phyloP scores from a whole-genome alignment of 106 monocot species.

The Phalaenopsis equestris region DNA sequence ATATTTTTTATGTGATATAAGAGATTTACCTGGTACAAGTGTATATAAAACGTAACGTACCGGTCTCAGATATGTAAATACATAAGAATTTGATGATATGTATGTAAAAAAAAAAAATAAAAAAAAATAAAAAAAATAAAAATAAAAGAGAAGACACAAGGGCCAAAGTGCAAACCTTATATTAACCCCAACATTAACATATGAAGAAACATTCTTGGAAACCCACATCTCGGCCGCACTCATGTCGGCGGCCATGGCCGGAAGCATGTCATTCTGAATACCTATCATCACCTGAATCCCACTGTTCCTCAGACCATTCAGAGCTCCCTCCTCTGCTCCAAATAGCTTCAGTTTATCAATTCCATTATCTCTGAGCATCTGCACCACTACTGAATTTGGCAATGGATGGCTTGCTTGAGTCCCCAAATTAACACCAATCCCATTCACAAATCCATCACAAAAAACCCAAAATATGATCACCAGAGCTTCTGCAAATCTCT shows the following conservation, averaged over 20 bases:
- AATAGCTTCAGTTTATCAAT: constrained; percentile 74
- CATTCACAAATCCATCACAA: constrained; percentile 15
- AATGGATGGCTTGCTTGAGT: constrained; percentile 70
- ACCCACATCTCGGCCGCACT: constrained; percentile 60
- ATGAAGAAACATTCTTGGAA: constrained; percentile 54
- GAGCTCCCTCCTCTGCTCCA: constrained; percentile 45
- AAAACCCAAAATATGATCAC: not conserved
- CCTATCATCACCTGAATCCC: constrained; percentile 83
- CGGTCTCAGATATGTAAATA: too few relatives aligned
- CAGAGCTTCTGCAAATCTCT: not conserved
- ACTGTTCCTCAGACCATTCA: constrained; percentile 38
- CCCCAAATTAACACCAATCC: constrained; percentile 76
- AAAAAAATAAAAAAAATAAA: too few relatives aligned
- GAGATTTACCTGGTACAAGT: too few relatives aligned
- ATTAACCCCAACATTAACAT: constrained; percentile 54
- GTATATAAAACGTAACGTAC: too few relatives aligned
- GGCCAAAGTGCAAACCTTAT: constrained; percentile 32
- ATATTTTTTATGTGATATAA: too few relatives aligned
- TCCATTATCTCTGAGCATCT: constrained; percentile 65
- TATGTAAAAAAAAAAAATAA: too few relatives aligned
- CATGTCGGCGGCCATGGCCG: constrained; percentile 26
- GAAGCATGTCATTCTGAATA: constrained; percentile 74
- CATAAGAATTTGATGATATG: too few relatives aligned
- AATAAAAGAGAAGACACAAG: not conserved
- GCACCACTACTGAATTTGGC: constrained; percentile 43